A percentile compares a stretch with the other conserved stretches of the same genome.
phyloP scores from a whole-genome alignment of 2,329 filamentous ascomycete species.

The Laburnicola sp. region DNA sequence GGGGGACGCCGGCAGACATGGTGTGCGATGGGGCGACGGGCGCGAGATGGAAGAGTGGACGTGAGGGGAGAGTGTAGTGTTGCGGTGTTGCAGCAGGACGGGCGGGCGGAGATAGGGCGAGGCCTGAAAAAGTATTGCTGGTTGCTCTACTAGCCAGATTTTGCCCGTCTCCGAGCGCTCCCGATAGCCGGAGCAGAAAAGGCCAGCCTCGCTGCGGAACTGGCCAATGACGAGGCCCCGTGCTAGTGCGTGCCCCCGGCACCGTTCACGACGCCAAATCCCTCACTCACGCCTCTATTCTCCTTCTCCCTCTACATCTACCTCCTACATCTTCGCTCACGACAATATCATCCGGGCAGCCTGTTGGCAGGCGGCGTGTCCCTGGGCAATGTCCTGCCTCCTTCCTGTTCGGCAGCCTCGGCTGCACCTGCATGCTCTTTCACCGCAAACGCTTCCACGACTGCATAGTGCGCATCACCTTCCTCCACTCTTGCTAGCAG shows the following conservation, averaged over 20 bases:
- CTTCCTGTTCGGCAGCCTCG: not conserved
- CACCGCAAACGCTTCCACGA: not conserved
- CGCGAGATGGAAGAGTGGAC: constrained; percentile 19
- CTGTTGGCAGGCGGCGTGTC: too few relatives aligned
- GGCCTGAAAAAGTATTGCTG: constrained; percentile 13
- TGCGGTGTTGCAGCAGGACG: constrained; percentile 7
- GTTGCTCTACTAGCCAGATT: constrained; percentile 7
- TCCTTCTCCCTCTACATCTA: not conserved
- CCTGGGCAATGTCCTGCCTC: not conserved
- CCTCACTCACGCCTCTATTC: not conserved
- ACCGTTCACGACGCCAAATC: not conserved
- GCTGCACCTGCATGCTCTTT: not conserved
- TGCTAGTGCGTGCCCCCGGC: constrained; percentile 7
- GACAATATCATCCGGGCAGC: too few relatives aligned
- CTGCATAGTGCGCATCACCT: not conserved
- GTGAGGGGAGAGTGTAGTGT: constrained; percentile 35
- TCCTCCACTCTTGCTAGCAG: constrained; percentile 2
- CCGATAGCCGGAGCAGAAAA: constrained; percentile 2
- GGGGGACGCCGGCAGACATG: constrained; percentile 46
- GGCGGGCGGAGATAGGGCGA: constrained; percentile 27
- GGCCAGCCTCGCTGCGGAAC: not conserved
- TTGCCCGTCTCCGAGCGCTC: constrained; percentile 8
- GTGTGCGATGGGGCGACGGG: constrained; percentile 16
- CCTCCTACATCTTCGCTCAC: too few relatives aligned
- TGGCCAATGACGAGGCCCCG: not conserved